Base-by-base conservation (phyloP, 1,284 basidiomycete genomes). In the Heterobasidion parviporum region DNA sequence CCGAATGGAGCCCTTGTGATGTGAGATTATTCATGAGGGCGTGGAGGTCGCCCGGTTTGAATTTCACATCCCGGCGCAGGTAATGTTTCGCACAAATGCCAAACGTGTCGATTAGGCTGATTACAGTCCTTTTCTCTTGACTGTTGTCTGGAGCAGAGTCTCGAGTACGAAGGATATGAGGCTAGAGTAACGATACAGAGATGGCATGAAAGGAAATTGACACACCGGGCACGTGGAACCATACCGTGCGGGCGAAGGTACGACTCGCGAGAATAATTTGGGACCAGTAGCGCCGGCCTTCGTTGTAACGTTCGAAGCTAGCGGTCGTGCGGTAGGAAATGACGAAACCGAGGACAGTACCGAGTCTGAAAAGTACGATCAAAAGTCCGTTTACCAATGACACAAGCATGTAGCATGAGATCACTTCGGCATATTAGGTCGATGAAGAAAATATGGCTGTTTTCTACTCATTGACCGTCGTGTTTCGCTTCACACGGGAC, bases 291-390 rank as follows among this genome's bases (percentile, higher is more conserved):
- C 77, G 69, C 48, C 87, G 72, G 4, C 87, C 87, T 63, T 91
- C 87, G 61, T 83, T 84, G 68, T 90, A 85, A 16, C 85, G 72
- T 63, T 88, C 86, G 63, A 88, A 89, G 16, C 86, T 86, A 2
- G 86, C 85, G 3, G 85, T 88, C 0, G 87, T 89, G 43, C 87
- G 72, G 65, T 81, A 82, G 0, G 82, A 82, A 54, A 86, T 78
- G 43, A 85, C 77, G 60, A 86, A 84, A 75, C 82, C 82, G 9
- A 84, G 71, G 0, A 85, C 81, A 7, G 82, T 84, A 74, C 83
- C 82, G 47, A 83, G 66, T 9, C 81, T 83, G 38, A 32, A 9
- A 26, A 48, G 14, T 50, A 46, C 41, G 45, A n/a, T 41, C 7
- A 10, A 4, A 41, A 1, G 10, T 1, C 3, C 2, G 38, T 10